These are phyloP conservation scores for Trametes cingulata DNA, from an alignment of 768 basidiomycete species.

Conservation along the genomic window DNA sequence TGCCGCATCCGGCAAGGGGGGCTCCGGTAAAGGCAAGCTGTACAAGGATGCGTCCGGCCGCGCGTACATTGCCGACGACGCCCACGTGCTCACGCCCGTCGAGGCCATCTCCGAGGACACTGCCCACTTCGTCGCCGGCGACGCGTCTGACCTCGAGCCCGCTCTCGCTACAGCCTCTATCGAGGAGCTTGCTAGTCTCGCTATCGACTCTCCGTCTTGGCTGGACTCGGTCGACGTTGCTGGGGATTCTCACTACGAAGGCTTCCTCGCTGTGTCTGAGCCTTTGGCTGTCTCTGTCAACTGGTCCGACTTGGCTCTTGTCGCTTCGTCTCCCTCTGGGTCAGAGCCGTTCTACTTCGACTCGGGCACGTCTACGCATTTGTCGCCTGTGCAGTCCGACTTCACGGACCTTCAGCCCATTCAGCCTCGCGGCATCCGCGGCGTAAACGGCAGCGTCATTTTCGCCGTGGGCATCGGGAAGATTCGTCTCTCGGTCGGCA, in stretches of 20 bases:
- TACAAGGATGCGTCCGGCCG: not conserved
- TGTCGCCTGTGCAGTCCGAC: slow-evolving; percentile 29
- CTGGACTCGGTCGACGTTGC: not conserved
- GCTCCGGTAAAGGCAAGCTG: not conserved
- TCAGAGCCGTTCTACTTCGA: not conserved
- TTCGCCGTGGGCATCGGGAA: slow-evolving; percentile 29
- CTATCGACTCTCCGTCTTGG: not conserved
- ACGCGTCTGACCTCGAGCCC: not conserved
- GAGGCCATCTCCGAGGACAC: not conserved
- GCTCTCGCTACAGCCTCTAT: not conserved
- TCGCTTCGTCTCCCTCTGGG: not conserved
- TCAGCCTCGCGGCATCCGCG: slow-evolving; percentile 25
- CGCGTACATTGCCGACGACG: not conserved
- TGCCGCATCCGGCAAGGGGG: no score
- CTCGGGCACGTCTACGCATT: slow-evolving; percentile 29
- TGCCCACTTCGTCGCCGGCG: not conserved
- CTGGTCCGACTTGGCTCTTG: not conserved
- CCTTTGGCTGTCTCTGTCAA: not conserved
- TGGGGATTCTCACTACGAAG: not conserved
- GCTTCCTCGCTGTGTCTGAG: not conserved
- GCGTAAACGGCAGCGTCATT: slow-evolving; percentile 32
- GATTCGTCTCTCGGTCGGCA: slow-evolving; percentile 24
- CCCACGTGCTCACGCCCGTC: not conserved
- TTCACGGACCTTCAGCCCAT: slow-evolving; percentile 30
- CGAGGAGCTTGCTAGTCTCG: not conserved